Percentiles rank a stretch among this genome's conserved stretches.
These are phyloP conservation scores for Solanum habrochaites DNA, from an alignment of 257 asterid genomes.

Conservation along the genomic window DNA sequence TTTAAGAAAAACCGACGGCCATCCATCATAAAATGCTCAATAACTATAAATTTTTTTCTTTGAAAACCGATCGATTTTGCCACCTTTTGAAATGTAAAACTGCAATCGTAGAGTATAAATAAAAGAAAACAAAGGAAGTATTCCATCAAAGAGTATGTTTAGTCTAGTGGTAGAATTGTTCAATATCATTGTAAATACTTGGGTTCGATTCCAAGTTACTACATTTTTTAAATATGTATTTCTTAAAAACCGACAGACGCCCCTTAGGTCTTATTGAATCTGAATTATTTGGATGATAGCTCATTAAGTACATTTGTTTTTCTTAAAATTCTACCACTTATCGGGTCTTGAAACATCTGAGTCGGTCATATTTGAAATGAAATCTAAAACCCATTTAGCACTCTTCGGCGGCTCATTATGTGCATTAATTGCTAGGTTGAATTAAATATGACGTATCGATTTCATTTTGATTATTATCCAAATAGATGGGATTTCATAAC, in stretches of 20 bases:
- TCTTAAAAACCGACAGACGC: too few relatives aligned
- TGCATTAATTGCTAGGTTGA: background rate
- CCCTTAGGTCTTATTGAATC: background rate
- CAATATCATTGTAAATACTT: background rate
- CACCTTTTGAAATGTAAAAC: background rate
- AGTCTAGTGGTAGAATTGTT: background rate
- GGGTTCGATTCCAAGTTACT: background rate
- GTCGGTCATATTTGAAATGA: background rate
- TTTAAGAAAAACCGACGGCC: background rate
- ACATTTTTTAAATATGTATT: background rate
- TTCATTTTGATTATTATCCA: background rate
- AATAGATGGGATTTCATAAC: background rate
- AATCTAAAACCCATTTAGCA: background rate
- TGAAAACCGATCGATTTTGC: background rate
- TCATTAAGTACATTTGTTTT: background rate
- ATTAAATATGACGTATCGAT: background rate
- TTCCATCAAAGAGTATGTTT: background rate
- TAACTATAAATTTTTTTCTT: background rate
- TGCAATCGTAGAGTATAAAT: background rate
- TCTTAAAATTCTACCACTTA: background rate
- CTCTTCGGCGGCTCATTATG: background rate
- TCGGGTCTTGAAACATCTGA: background rate
- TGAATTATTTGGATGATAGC: background rate
- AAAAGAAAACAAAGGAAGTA: too few relatives aligned
- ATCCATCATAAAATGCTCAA: background rate